Conservation (phyloP, 352 stramenopile genomes). For the Peronospora farinosa region DNA sequence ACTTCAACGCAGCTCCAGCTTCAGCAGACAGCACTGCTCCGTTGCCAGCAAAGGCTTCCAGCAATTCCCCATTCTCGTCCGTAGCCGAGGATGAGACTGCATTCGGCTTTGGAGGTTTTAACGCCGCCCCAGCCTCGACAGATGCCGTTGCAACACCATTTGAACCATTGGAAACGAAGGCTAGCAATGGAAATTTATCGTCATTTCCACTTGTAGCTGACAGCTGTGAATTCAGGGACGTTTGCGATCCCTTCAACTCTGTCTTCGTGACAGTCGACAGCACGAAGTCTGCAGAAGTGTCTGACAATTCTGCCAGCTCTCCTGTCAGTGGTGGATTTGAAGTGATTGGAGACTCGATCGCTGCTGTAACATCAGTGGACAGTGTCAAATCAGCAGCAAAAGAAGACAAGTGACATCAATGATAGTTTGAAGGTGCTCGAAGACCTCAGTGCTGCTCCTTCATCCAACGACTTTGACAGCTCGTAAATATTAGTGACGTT, state of each 20-base stretch:
- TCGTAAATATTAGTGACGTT: no score
- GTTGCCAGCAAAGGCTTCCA: constrained; percentile 1
- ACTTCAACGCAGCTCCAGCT: constrained; percentile 21
- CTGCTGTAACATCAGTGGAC: no score
- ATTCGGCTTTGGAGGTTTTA: constrained; percentile 15
- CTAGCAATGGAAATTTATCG: constrained; percentile 11
- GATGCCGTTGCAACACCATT: constrained; percentile 1
- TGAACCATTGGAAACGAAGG: background rate
- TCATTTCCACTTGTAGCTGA: constrained; percentile 13
- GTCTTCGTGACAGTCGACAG: constrained; percentile 7
- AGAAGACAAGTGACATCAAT: no score
- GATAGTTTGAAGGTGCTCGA: no score
- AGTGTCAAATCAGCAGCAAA: no score
- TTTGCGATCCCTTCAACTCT: constrained; percentile 14
- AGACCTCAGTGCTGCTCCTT: no score
- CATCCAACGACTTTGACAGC: no score
- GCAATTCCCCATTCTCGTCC: constrained; percentile 14
- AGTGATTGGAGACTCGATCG: no score
- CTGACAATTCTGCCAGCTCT: no score
- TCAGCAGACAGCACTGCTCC: constrained; percentile 1
- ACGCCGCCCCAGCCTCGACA: constrained; percentile 4
- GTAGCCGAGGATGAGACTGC: constrained; percentile 3
- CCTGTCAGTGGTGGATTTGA: no score
- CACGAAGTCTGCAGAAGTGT: background rate
- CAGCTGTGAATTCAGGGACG: constrained; percentile 7